Evolutionary conservation across 306 rosid species (phyloP).

Genomic region (Herpetospermum pedunculosum): DNA sequence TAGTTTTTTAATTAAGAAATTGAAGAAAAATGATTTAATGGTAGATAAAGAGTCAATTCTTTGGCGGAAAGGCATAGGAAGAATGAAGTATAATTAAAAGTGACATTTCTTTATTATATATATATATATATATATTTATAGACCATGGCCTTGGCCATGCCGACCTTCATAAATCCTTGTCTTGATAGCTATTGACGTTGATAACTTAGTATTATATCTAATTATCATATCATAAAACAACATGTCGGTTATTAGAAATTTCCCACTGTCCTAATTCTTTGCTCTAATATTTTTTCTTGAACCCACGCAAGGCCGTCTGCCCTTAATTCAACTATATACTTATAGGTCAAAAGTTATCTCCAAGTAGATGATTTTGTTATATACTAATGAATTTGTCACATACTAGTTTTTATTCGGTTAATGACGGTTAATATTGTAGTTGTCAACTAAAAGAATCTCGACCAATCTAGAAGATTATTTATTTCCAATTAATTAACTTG

Average conservation of each 20-base stretch:
- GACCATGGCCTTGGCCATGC: not conserved
- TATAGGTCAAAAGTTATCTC: no score
- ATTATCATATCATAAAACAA: not conserved
- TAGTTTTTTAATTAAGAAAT: not conserved
- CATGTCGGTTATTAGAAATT: not conserved
- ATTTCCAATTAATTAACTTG: no score
- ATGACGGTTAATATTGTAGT: no score
- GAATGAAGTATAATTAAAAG: not conserved
- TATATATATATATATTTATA: not conserved
- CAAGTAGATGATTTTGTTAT: not conserved
- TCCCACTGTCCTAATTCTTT: not conserved
- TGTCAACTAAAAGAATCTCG: no score
- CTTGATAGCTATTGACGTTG: not conserved
- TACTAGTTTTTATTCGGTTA: no score
- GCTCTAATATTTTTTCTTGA: not conserved
- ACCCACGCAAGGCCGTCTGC: not conserved
- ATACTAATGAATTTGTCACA: no score
- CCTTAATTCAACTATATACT: not conserved
- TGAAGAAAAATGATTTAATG: not conserved
- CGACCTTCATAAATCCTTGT: conserved; percentile 2
- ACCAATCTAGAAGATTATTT: not conserved
- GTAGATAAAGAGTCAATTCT: not conserved
- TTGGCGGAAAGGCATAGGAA: conserved; percentile 3
- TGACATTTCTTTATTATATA: not conserved
- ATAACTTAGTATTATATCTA: not conserved